Evolutionary conservation across 2,329 filamentous ascomycete genomes (phyloP).

Genomic region (Lachnellula hyalina): DNA sequence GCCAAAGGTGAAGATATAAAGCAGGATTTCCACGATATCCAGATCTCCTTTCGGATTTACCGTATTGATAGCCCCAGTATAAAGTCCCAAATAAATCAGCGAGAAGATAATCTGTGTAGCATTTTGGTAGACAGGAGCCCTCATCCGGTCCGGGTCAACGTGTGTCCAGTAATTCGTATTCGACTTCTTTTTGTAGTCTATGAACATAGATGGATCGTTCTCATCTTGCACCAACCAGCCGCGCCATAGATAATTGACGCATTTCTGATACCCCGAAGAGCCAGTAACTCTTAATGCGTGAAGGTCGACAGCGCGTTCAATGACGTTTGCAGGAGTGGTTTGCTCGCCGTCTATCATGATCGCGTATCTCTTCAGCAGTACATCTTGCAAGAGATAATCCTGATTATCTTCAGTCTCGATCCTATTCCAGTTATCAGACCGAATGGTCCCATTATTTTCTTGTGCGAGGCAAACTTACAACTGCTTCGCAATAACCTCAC

Average conservation of each 20-base stretch:
- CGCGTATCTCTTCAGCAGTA: constrained; percentile 85
- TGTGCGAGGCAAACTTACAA: constrained; percentile 38
- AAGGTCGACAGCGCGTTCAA: constrained; percentile 89
- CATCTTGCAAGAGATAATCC: constrained; percentile 69
- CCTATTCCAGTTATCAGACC: constrained; percentile 34
- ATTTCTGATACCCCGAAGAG: constrained; percentile 87
- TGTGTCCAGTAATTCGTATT: constrained; percentile 74
- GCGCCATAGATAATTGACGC: constrained; percentile 85
- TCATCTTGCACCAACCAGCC: constrained; percentile 98
- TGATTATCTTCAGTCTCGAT: constrained; percentile 83
- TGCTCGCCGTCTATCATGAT: constrained; percentile 67
- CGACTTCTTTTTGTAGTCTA: constrained; percentile 79
- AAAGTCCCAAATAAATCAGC: constrained; percentile 75
- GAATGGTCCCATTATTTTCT: neutral
- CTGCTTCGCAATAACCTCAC: constrained; percentile 86
- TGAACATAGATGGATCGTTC: constrained; percentile 80
- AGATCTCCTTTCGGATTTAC: constrained; percentile 81
- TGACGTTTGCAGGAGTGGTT: constrained; percentile 75
- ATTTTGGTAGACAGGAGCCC: constrained; percentile 89
- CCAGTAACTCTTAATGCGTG: constrained; percentile 87
- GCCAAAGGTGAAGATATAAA: constrained; percentile 88
- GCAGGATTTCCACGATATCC: constrained; percentile 73
- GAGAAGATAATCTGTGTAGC: constrained; percentile 80
- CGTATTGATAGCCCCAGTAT: constrained; percentile 88
- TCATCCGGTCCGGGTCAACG: constrained; percentile 90